A percentile compares a stretch with the other conserved stretches of the same genome.
phyloP scores from a whole-genome alignment of 192 early-diverging fungal genomes.

The Glomus cerebriforme region DNA sequence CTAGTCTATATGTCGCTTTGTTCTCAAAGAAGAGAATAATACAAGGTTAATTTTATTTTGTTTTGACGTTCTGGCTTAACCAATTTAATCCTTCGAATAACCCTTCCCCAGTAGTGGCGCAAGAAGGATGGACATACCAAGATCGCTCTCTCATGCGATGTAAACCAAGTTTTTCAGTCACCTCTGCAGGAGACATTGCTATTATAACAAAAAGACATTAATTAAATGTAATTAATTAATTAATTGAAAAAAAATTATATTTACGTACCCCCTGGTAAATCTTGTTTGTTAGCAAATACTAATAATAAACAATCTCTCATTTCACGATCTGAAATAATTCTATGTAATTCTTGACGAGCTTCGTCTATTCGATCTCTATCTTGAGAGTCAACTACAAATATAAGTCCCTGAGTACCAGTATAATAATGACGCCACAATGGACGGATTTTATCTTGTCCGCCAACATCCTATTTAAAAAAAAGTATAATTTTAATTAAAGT shows the following conservation, averaged over 20 bases:
- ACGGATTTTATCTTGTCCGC: constrained; percentile 91
- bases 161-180: constrained; percentile 89
- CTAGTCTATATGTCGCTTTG: not conserved
- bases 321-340: constrained; percentile 80
- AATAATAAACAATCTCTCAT: constrained; percentile 82
- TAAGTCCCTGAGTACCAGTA: constrained; percentile 80
- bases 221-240: not conserved
- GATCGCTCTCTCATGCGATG: constrained; percentile 82
- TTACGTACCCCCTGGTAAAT: constrained; percentile 59
- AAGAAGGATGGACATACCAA: constrained; percentile 92
- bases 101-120: constrained; percentile 82
- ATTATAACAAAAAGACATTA: not conserved
- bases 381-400: constrained; percentile 88
- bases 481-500: not conserved
- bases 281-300: constrained; percentile 86
- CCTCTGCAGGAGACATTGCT: constrained; percentile 93
- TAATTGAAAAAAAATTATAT: not conserved
- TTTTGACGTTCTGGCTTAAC: constrained; percentile 82
- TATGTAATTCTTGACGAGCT: constrained; percentile 80
- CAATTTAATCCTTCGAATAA: constrained; percentile 85
- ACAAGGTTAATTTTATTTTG: constrained; percentile 36
- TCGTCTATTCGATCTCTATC: constrained; percentile 88
- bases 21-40: no score
- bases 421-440: constrained; percentile 88
- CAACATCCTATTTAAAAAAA: constrained; percentile 88